Evolutionary conservation across 208 protist species (phyloP), one percentile per base, ranked within the genome.

Genomic region (Wallacemonas rigidus): DNA sequence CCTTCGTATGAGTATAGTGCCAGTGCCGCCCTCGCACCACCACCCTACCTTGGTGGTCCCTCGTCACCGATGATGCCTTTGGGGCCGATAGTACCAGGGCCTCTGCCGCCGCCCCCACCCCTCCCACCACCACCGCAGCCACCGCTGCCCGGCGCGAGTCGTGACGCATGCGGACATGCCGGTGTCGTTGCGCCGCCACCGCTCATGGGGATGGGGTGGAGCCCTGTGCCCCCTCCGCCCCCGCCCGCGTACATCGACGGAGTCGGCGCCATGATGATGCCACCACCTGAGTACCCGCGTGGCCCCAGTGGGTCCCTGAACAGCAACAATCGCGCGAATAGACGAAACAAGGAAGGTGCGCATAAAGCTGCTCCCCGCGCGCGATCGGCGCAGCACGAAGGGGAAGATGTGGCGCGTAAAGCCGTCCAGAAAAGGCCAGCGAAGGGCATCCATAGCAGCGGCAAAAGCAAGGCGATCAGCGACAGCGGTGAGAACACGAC

Each of bases 231-330:
- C 3, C 60, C 60, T 36, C 60, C 60, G 36, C 57, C 17, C 6
- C 60, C 60, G 26, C 60, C 60, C 6, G 60, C 60, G 41, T 65
- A 65, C n/a, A 9, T n/a, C 5, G 60, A 50, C 36, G 4, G 41
- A 5, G 17, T 41, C 11, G n/a, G 43, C 5, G 40, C n/a, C 14
- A 17, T 65, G 8, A 17, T 65, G 8, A 6, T 3, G n/a, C 38
- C n/a, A 5, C 60, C 60, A 3, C 60, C 60, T 4, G 60, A 65
- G 60, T 65, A 65, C 60, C 60, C 60, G 3, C n/a, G 40, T 51
- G 60, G 7, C 1, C n/a, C 9, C 36, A 45, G 11, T 26, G 39
- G 57, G 7, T 0, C 57, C 26, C 9, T 8, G 11, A 8, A 5
- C 36, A 63, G 38, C 60, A 50, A 14, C n/a, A 65, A 65, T 38